Evolutionary conservation across 164 flowering plant genomes (phyloP).

Genomic region (Houttuynia cordata): DNA sequence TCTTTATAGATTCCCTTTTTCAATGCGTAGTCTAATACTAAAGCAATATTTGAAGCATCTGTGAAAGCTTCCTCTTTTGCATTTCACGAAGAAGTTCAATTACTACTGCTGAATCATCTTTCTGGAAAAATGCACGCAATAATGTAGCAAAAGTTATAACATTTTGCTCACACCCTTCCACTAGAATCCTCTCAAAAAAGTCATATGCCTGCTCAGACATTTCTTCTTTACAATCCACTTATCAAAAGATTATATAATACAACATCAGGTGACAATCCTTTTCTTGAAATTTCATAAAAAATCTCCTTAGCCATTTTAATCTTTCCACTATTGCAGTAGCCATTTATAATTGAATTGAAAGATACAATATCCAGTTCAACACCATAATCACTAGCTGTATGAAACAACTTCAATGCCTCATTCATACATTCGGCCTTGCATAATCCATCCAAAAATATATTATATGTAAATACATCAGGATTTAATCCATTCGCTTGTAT

Average conservation of each 20-base stretch:
- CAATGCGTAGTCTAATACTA: too few species aligned
- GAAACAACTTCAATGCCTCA: too few species aligned
- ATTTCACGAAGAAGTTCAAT: conserved; percentile 52
- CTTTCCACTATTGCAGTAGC: too few species aligned
- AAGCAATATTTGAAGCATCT: too few species aligned
- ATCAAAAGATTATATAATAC: conserved; percentile 46
- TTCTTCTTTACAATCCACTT: conserved; percentile 47
- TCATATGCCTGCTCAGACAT: conserved; percentile 40
- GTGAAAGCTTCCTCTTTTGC: conserved; percentile 80
- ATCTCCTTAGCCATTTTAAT: too few species aligned
- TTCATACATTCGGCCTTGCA: conserved; percentile 43
- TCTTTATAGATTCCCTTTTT: too few species aligned
- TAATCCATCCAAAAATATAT: conserved; percentile 71
- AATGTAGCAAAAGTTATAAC: conserved; percentile 64
- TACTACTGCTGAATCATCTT: conserved; percentile 73
- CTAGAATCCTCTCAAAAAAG: conserved; percentile 32
- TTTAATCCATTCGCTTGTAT: conserved; percentile 48
- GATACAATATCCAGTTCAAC: too few species aligned
- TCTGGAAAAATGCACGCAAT: conserved; percentile 58
- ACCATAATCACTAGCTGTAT: too few species aligned
- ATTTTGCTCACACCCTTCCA: conserved; percentile 47
- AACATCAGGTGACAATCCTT: conserved; percentile 46
- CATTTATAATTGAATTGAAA: too few species aligned
- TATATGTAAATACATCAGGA: too few species aligned
- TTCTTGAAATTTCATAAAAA: conserved; percentile 51